These are phyloP conservation scores for Shiraia bambusicola DNA, from an alignment of 2,329 filamentous ascomycete genomes.

Conservation along the genomic window DNA sequence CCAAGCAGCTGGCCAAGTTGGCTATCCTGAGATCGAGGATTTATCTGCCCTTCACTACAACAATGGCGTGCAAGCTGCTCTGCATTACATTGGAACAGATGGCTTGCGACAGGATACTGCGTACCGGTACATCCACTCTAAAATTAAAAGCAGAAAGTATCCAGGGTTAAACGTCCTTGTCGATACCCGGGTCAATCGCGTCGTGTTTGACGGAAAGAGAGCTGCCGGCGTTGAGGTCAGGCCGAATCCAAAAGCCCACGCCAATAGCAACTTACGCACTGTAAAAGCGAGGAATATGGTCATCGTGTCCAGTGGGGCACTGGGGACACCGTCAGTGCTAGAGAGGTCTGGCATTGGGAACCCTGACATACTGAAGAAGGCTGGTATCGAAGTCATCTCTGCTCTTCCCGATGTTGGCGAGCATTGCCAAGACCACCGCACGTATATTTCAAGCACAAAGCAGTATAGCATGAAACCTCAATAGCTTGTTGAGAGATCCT, in stretches of 20 bases:
- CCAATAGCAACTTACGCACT: slow-evolving; percentile 38
- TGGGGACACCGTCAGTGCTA: slow-evolving; percentile 58
- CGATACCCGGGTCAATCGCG: slow-evolving; percentile 57
- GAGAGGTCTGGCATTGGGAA: slow-evolving; percentile 64
- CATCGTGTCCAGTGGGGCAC: slow-evolving; percentile 52
- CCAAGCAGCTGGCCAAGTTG: slow-evolving; percentile 50
- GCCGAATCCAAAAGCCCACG: slow-evolving; percentile 48
- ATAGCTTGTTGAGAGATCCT: no score
- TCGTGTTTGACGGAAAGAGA: slow-evolving; percentile 56
- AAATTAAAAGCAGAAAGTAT: slow-evolving; percentile 51
- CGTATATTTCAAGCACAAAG: no score
- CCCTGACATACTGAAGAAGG: slow-evolving; percentile 50
- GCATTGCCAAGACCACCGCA: slow-evolving; percentile 63
- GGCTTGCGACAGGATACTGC: slow-evolving; percentile 61
- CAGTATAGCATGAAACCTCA: no score
- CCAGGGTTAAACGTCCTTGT: slow-evolving; percentile 62
- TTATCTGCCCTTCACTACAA: slow-evolving; percentile 53
- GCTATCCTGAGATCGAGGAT: slow-evolving; percentile 56
- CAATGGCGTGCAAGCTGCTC: slow-evolving; percentile 47
- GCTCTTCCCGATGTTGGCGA: slow-evolving; percentile 64
- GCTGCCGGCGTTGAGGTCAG: slow-evolving; percentile 63
- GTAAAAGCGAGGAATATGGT: slow-evolving; percentile 59
- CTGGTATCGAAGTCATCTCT: slow-evolving; percentile 55
- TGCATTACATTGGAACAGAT: slow-evolving; percentile 53
- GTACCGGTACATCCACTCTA: slow-evolving; percentile 56